Percentiles rank a stretch among this genome's conserved stretches.
Evolutionary conservation across 345 rosid genomes (phyloP).

Genomic region (Sonneratia caseolaris): DNA sequence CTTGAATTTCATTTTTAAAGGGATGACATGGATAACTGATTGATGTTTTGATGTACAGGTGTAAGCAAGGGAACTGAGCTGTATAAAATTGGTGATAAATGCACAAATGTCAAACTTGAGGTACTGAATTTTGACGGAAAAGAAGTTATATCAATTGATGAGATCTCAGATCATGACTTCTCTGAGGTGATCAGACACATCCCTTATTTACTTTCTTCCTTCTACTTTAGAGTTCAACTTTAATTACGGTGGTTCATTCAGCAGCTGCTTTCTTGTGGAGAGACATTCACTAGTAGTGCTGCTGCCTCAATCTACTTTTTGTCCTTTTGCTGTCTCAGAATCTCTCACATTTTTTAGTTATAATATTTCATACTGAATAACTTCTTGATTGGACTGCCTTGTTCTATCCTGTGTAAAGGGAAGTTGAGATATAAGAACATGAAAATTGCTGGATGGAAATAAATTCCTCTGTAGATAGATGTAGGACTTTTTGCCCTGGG

Average conservation of each 20-base stretch:
- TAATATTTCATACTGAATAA: neutral
- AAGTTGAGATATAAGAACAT: neutral
- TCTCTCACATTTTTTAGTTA: neutral
- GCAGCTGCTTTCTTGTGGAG: neutral
- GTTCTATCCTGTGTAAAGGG: neutral
- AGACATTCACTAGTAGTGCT: neutral
- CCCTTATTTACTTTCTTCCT: neutral
- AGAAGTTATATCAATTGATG: slow-evolving; percentile 64
- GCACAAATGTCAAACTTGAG: slow-evolving; percentile 57
- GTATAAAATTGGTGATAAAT: slow-evolving; percentile 52
- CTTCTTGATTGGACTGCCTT: neutral
- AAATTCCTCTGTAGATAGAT: neutral
- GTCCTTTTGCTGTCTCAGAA: neutral
- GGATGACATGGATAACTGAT: neutral
- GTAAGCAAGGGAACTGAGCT: slow-evolving; percentile 46
- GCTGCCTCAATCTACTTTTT: neutral
- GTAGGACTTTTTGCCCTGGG: neutral
- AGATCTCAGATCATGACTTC: slow-evolving; percentile 74
- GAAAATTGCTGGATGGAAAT: neutral
- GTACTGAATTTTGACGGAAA: slow-evolving; percentile 62
- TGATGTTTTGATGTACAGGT: slow-evolving; percentile 32
- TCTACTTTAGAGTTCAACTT: neutral
- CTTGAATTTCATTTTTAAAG: no score
- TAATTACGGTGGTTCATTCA: neutral
- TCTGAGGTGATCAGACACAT: slow-evolving; percentile 51